Percentiles rank a stretch among this genome's conserved stretches.
phyloP scores from a whole-genome alignment of 116 monocot genomes.

The Cymodocea nodosa region DNA sequence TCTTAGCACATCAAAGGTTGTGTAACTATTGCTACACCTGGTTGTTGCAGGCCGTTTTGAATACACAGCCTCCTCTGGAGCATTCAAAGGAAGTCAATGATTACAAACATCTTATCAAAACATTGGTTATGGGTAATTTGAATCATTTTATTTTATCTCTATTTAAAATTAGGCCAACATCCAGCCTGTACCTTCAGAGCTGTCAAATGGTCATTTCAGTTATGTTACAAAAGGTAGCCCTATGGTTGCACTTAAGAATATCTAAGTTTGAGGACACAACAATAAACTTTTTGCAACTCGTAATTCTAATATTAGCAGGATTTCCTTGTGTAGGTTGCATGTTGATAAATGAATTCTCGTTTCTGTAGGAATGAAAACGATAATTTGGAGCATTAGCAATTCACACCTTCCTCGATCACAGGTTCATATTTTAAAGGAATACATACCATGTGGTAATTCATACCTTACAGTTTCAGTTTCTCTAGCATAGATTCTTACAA shows the following conservation, averaged over 20 bases:
- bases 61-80: constrained; percentile 70
- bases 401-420: constrained; percentile 74
- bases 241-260: too few relatives aligned
- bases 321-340: not conserved
- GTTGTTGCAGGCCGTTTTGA: constrained; percentile 69
- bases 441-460: not conserved
- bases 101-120: constrained; percentile 83
- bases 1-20: too few relatives aligned
- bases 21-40: not conserved
- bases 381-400: constrained; percentile 97
- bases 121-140: constrained; percentile 82
- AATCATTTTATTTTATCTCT: not conserved
- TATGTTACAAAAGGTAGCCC: too few relatives aligned
- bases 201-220: too few relatives aligned
- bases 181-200: too few relatives aligned
- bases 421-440: constrained; percentile 14
- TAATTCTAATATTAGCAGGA: too few relatives aligned
- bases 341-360: not conserved
- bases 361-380: constrained; percentile 91
- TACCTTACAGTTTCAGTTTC: not conserved
- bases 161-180: too few relatives aligned
- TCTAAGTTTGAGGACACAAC: too few relatives aligned
- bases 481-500: not conserved
- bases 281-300: too few relatives aligned
- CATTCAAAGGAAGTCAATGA: constrained; percentile 88